phyloP scores from a whole-genome alignment of 495 filamentous ascomycete genomes.

The Podospora anserina region DNA sequence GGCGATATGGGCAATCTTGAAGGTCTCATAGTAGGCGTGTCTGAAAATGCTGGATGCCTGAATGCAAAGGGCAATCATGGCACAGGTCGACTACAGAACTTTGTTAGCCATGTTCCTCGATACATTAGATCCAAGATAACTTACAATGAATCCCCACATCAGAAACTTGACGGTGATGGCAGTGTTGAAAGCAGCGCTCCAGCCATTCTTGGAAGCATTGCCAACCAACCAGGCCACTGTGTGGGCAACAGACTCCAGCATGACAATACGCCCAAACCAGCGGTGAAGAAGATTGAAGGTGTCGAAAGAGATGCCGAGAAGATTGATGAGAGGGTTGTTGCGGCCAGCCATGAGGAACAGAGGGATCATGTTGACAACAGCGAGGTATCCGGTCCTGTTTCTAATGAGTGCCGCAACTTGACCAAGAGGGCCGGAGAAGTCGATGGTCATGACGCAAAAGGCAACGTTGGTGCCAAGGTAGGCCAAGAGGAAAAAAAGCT shows the following conservation, averaged over 20 bases:
- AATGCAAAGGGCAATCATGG: constrained; percentile 61
- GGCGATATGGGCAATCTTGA: constrained; percentile 74
- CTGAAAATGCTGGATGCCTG: constrained; percentile 74
- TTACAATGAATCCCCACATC: constrained; percentile 55
- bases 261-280: constrained; percentile 73
- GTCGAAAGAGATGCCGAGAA: constrained; percentile 67
- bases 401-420: constrained; percentile 48
- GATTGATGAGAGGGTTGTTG: constrained; percentile 58
- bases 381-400: constrained; percentile 72
- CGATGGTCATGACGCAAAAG: constrained; percentile 74
- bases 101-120: constrained; percentile 20
- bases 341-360: constrained; percentile 57
- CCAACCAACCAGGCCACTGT: constrained; percentile 46
- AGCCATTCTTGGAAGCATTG: constrained; percentile 39
- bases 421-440: constrained; percentile 51
- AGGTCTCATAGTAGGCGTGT: constrained; percentile 88
- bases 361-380: constrained; percentile 73
- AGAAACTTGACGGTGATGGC: constrained; percentile 41
- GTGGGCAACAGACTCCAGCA: constrained; percentile 62
- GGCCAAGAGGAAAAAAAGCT: constrained; percentile 66
- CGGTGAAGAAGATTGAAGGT: constrained; percentile 78
- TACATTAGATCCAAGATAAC: constrained; percentile 21
- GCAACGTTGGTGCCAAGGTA: constrained; percentile 76
- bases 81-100: constrained; percentile 46
- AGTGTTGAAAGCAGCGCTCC: constrained; percentile 40